A percentile compares a stretch with the other conserved stretches of the same genome.
phyloP scores from a whole-genome alignment of 305 asterid genomes.

The Solanum hybrid region DNA sequence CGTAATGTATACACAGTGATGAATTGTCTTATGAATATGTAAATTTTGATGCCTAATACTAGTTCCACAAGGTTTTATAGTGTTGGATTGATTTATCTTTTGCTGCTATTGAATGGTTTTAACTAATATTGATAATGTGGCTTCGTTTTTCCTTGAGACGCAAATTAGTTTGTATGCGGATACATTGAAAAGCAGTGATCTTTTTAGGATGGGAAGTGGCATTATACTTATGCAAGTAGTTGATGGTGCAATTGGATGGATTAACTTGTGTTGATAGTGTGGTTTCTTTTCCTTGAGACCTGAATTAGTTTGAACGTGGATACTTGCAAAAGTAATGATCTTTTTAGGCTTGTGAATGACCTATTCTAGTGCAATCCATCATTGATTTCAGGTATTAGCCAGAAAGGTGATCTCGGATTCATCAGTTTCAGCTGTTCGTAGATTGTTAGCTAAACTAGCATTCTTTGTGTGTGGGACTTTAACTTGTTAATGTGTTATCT shows the following conservation, averaged over 20 bases:
- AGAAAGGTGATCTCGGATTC: neutral
- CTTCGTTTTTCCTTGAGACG: neutral
- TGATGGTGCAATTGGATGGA: neutral
- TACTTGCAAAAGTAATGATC: neutral
- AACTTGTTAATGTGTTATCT: neutral
- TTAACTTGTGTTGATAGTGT: neutral
- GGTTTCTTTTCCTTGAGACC: neutral
- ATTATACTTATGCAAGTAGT: neutral
- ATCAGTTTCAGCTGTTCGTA: neutral
- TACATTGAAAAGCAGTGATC: neutral
- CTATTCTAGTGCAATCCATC: neutral
- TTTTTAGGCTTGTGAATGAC: neutral
- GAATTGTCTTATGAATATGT: neutral
- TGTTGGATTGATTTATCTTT: neutral
- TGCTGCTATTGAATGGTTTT: neutral
- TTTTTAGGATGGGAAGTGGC: neutral
- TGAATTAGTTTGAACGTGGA: neutral
- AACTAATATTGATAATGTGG: neutral
- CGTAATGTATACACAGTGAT: neutral
- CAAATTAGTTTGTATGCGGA: neutral
- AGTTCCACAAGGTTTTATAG: neutral
- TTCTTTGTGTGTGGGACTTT: neutral
- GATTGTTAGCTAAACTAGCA: neutral
- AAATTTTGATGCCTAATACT: constrained; percentile 1
- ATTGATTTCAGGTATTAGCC: neutral